These are phyloP conservation scores for Mycena floridula DNA, from an alignment of 768 basidiomycete species.

Conservation along the genomic window DNA sequence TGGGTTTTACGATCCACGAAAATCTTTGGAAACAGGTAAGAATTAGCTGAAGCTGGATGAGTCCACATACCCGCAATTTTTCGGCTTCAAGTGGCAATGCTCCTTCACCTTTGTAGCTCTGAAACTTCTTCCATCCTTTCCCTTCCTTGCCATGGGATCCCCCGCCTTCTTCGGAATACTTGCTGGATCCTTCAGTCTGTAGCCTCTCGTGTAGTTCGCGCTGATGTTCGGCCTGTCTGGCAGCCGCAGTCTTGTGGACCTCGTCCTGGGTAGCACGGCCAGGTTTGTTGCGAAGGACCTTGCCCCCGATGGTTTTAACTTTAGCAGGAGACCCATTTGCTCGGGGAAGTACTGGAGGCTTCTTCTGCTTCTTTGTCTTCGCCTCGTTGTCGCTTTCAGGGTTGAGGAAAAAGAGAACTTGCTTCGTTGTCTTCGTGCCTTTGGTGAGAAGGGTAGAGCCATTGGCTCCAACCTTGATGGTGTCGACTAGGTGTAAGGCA, in stretches of 20 bases:
- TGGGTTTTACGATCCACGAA: constrained; percentile 86
- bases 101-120: constrained; percentile 93
- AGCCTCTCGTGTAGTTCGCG: constrained; percentile 68
- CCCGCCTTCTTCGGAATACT: constrained; percentile 77
- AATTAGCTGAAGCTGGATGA: not conserved
- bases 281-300: constrained; percentile 87
- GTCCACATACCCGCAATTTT: constrained; percentile 58
- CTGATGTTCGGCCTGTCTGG: constrained; percentile 87
- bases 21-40: constrained; percentile 52
- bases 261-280: constrained; percentile 85
- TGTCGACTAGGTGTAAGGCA: constrained; percentile 83
- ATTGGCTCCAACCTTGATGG: constrained; percentile 68
- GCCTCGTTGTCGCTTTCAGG: constrained; percentile 55
- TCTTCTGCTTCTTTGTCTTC: constrained; percentile 50
- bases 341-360: constrained; percentile 41
- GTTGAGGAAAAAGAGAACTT: constrained; percentile 82
- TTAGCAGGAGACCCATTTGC: constrained; percentile 67
- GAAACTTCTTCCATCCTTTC: constrained; percentile 93
- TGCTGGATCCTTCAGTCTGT: constrained; percentile 75
- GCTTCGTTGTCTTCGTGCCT: constrained; percentile 77
- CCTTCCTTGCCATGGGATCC: constrained; percentile 76
- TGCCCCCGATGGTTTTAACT: constrained; percentile 72
- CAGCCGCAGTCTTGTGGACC: constrained; percentile 66
- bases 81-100: constrained; percentile 85
- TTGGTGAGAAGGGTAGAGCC: constrained; percentile 72